Base-by-base conservation (phyloP, 2,329 filamentous ascomycete species). In the Thelonectria blattea region DNA sequence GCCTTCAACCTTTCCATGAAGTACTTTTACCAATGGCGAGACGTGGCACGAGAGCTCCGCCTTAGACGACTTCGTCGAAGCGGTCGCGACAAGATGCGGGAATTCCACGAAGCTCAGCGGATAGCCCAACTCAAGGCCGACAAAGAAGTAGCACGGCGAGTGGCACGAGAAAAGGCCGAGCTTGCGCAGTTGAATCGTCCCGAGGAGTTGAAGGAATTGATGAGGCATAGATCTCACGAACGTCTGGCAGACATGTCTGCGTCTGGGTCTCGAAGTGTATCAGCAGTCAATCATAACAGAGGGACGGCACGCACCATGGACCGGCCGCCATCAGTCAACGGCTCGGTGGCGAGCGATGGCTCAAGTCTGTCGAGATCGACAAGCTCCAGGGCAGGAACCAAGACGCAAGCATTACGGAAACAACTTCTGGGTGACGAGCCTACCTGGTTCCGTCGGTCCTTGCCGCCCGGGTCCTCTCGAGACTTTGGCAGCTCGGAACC, bases 21-120 rank as follows among this genome's bases (percentile, higher is more conserved):
- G 49, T 87, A 78, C 70, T 86, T 87, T 61, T 86, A 86, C 65
- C 76, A 76, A 17, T 88, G 85, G 85, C 81, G 79, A 50, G 71
- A 81, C 14, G 78, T 74, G 41, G 82, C 81, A 9, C 78, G 83
- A 12, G 77, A 80, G 47, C 79, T 78, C 17, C 78, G 81, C 3
- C 77, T 83, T 15, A 78, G 80, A 57, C 77, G 78, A n/a, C 78
- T 85, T 20, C 81, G 85, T 8, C 78, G 78, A 32, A 78, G 80
- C 42, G 83, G 82, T 18, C 80, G 82, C 52, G 82, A 85, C 42
- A 79, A 83, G 61, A 77, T 83, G 63, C 79, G 78, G 27, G 72
- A 75, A 2, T 85, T 81, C 68, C 78, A 79, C 30, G 74, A 76
- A 24, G 74, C 75, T 3, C 78, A 78, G 54, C 71, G 73, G 34